Percentiles rank a stretch among this genome's conserved stretches.
Conservation (phyloP, 164 flowering plant genomes). For the grape (Vitis vinifera) region ASM3070453v1 NC_081809.1:3814001-3814500, state of each 20-base stretch:
- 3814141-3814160: slow-evolving; percentile 64
- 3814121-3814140: slow-evolving; percentile 62
- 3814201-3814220: slow-evolving; percentile 81
- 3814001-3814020: background rate
- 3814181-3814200: slow-evolving; percentile 87
- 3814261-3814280: background rate
- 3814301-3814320: background rate
- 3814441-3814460: no score
- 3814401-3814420: no score
- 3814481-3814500: no score
- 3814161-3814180: slow-evolving; percentile 78
- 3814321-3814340: background rate
- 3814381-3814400: no score
- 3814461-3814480: no score
- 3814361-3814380: no score
- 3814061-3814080: background rate
- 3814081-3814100: slow-evolving; percentile 47
- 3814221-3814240: slow-evolving; percentile 13
- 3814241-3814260: background rate
- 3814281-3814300: background rate
- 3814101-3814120: slow-evolving; percentile 73
- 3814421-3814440: no score
- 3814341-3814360: no score
- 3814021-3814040: background rate
- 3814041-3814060: background rate